These are phyloP conservation scores for Linum lewisii DNA, from an alignment of 345 rosid species.

Conservation along the genomic window DNA sequence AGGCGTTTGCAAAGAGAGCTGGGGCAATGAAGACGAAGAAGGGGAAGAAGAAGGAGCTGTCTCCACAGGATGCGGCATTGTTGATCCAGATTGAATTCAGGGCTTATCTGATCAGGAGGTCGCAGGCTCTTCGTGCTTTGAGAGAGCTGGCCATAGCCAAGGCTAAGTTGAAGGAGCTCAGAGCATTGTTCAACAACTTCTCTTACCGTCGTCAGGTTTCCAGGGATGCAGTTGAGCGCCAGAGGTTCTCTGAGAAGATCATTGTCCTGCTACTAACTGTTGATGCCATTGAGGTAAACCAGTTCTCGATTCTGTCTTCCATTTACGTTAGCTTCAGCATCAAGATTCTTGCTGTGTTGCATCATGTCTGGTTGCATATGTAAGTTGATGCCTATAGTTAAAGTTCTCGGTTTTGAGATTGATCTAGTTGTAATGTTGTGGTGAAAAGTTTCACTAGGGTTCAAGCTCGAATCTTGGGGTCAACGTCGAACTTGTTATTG, in stretches of 20 bases:
- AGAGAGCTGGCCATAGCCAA: constrained; percentile 89
- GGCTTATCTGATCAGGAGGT: constrained; percentile 72
- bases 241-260: constrained; percentile 71
- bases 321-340: no score
- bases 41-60: constrained; percentile 77
- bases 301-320: background rate
- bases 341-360: no score
- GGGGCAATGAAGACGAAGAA: constrained; percentile 35
- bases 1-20: constrained; percentile 78
- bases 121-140: constrained; percentile 74
- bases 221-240: constrained; percentile 74
- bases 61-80: constrained; percentile 71
- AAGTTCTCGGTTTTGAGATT: no score
- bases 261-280: constrained; percentile 89
- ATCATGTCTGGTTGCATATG: no score
- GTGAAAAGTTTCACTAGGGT: no score
- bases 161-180: constrained; percentile 80
- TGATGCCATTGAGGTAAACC: constrained; percentile 88
- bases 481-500: no score
- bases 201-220: constrained; percentile 64
- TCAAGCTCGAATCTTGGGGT: no score
- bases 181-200: constrained; percentile 66
- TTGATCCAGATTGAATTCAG: constrained; percentile 72
- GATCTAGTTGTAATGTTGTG: no score
- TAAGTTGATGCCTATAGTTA: no score